Base-by-base conservation (phyloP, 345 rosid genomes). In the Ceriops zippeliana region DNA sequence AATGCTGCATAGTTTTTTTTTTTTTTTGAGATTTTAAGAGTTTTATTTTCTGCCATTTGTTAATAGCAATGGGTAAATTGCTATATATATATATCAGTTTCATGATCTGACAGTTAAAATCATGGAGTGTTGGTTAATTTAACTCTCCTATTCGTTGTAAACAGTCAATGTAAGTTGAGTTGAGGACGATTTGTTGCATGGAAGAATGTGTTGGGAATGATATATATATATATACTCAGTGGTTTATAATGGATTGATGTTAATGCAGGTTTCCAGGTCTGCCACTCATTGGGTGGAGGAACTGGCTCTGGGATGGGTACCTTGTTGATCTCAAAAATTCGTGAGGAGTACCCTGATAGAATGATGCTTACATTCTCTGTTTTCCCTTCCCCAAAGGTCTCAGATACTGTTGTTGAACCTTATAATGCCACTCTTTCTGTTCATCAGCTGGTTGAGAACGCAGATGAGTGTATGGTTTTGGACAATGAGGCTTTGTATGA, bases 251-350 rank as follows among this genome's bases (percentile, higher is more conserved):
- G 10, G 4, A 34, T 4, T 72, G 65, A 5, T 60, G 26, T 49
- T 11, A 11, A 3, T 38, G 59, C 52, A 73, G 77, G 77, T 52
- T 73, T 73, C 20, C 77, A 73, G 56, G 77, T 73, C 17, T 73
- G 77, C 63, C 77, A 73, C 72, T 67, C 77, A 0, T 67, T 73
- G 0, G 77, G 77, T 38, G 77, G 77, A 38, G 77, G 77, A 28
- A 73, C 77, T 9, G 77, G 77, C 8, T 73, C 77, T 38, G 77
- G 77, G 47, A 73, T 73, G 77, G 77, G 77, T 47, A 73, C 77
- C 22, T 66, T 73, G 15, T 20, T 73, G 67, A 73, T 73, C 31
- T 73, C 77, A 27, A 73, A 73, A 66, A 73, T 73, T 61, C 68
- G 77, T 35, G 77, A 73, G 58, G 77, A 73, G 51, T 73, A 73